These are phyloP conservation scores for Candida endomychidarum DNA, from an alignment of 805 yeast species.

Conservation along the genomic window DNA sequence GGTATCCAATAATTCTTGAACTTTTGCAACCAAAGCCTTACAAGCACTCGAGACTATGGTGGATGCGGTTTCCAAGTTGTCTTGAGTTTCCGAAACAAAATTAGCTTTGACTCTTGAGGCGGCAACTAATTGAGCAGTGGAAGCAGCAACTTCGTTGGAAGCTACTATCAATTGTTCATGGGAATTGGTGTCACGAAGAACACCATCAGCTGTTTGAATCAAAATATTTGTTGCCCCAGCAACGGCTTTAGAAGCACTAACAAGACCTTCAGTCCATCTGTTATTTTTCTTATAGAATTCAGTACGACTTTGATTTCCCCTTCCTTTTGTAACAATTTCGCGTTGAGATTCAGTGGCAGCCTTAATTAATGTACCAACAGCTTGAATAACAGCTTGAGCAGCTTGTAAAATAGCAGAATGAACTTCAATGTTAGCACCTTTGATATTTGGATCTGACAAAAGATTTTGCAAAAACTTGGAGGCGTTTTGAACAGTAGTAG, in stretches of 20 bases:
- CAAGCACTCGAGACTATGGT: constrained; percentile 75
- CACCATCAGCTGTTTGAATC: constrained; percentile 85
- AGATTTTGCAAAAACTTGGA: constrained; percentile 56
- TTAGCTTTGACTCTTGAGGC: constrained; percentile 86
- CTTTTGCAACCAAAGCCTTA: constrained; percentile 66
- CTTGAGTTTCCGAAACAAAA: constrained; percentile 74
- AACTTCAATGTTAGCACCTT: constrained; percentile 61
- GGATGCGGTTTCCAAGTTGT: constrained; percentile 65
- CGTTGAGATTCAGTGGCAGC: constrained; percentile 80
- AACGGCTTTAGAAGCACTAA: constrained; percentile 85
- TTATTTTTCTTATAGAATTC: constrained; percentile 84
- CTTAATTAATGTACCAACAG: constrained; percentile 67
- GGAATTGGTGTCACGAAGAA: constrained; percentile 57
- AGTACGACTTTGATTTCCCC: constrained; percentile 63
- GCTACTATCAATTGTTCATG: constrained; percentile 87
- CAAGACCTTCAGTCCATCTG: constrained; percentile 91
- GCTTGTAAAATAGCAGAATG: constrained; percentile 76
- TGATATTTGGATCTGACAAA: constrained; percentile 51
- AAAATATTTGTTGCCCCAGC: constrained; percentile 80
- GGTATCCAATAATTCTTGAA: constrained; percentile 55
- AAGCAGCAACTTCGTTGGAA: constrained; percentile 87
- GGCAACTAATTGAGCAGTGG: constrained; percentile 89
- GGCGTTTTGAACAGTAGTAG: constrained; percentile 66
- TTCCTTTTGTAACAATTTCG: constrained; percentile 74
- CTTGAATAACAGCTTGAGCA: constrained; percentile 77